Base-by-base conservation (phyloP, 805 yeast genomes). In the Starmerella lactis-condensi region DNA sequence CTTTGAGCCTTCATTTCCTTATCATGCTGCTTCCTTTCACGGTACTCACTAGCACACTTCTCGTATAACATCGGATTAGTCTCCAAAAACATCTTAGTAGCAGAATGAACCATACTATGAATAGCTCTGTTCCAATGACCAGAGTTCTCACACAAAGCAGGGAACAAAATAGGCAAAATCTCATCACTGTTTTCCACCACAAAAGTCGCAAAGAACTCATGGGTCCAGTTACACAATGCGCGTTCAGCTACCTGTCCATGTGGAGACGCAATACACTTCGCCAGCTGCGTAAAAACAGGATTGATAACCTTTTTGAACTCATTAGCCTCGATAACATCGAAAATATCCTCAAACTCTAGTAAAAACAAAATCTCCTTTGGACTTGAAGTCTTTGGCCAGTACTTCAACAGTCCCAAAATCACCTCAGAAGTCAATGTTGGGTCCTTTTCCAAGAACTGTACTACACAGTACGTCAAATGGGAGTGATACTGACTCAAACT, bases 161-260 rank as follows among this genome's bases (percentile, higher is more conserved):
- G 75, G 55, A 81, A 89, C 22, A 89, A 69, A 28, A 89, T 82
- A 18, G 98, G 96, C 44, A 89, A 60, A 33, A 85, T 81, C 22
- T 77, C 83, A 46, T 82, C 93, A 6, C 92, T 83, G 41, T 59
- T 57, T 47, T 89, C 96, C 14, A 91, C 79, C 29, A 89, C 82
- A 44, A 85, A 58, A 25, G 82, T 75, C 41, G 83, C 67, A 53
- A 89, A 83, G 57, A 79, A 83, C 50, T 89, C 96, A 53, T 85
- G 85, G 46, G 79, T 77, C 89, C 94, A 89, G 54, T 72, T 81
- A 50, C 83, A 76, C 37, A 89, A 65, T 2, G 89, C 94, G 44
- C 91, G 81, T 56, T 89, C 98, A 35, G 91, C 76, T 17, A 89
- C 94, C 62, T 89, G 98, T 62, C 89, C 91, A 58, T 89, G 96